phyloP scores from a whole-genome alignment of 148 eudicot genomes.

The Fallopia convolvulus region DNA sequence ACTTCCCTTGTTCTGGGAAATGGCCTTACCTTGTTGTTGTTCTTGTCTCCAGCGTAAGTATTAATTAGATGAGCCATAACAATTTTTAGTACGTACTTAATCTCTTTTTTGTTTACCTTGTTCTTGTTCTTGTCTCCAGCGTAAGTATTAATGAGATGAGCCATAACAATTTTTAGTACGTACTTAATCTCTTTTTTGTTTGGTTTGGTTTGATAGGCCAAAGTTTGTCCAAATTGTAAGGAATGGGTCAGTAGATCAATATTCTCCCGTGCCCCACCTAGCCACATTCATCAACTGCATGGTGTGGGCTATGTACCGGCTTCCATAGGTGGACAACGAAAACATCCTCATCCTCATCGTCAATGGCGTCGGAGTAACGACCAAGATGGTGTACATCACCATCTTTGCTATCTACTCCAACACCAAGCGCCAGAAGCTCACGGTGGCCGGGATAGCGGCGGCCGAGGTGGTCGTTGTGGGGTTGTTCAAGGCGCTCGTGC shows the following conservation, averaged over 20 bases:
- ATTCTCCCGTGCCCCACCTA: conserved; percentile 70
- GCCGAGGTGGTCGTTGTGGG: conserved; percentile 40
- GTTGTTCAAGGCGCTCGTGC: conserved; percentile 35
- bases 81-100: too few species aligned
- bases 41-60: conserved; percentile 62
- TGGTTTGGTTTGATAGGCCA: conserved; percentile 40
- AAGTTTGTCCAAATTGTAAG: conserved; percentile 63
- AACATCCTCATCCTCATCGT: conserved; percentile 62
- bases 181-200: too few species aligned
- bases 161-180: too few species aligned
- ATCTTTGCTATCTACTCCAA: conserved; percentile 50
- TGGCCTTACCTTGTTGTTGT: conserved; percentile 46
- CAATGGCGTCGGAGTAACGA: conserved; percentile 52
- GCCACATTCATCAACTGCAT: conserved; percentile 74
- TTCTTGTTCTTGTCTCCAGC: too few species aligned
- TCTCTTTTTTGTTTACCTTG: too few species aligned
- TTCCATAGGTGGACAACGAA: conserved; percentile 71
- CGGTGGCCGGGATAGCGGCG: conserved; percentile 29
- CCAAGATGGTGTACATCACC: conserved; percentile 47
- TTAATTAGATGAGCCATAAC: background rate
- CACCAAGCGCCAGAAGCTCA: conserved; percentile 33
- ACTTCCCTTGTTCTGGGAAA: too few species aligned
- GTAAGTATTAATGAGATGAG: too few species aligned
- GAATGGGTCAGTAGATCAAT: conserved; percentile 73
- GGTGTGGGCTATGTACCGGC: conserved; percentile 75